Conservation (phyloP, 495 filamentous ascomycete species). For the Parathielavia hyrcaniae region DNA sequence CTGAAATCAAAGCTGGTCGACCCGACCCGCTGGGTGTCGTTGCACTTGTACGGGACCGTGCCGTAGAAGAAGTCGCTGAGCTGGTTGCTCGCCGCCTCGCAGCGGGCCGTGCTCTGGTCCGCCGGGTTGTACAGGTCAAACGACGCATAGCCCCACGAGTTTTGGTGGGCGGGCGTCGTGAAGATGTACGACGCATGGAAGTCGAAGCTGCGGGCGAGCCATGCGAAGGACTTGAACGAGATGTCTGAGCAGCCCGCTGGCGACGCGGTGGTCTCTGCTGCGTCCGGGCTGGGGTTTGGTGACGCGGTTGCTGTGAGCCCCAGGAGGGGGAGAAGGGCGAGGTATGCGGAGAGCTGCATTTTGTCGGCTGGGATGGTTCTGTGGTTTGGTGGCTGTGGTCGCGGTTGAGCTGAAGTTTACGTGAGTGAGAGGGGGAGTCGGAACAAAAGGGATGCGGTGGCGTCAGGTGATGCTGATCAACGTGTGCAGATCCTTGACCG, state of each 20-base stretch:
- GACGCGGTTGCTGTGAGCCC: conserved; percentile 9
- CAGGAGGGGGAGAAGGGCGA: conserved; percentile 12
- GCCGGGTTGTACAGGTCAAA: conserved; percentile 44
- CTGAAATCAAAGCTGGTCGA: conserved; percentile 35
- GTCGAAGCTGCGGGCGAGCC: conserved; percentile 33
- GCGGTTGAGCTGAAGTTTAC: not conserved
- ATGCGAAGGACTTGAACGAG: conserved; percentile 34
- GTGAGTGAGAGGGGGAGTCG: not conserved
- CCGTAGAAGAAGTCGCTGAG: conserved; percentile 45
- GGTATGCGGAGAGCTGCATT: conserved; percentile 4
- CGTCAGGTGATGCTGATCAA: conserved; percentile 3
- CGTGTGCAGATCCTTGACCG: conserved; percentile 5
- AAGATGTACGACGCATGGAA: conserved; percentile 40
- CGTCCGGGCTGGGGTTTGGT: not conserved
- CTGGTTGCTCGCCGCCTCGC: conserved; percentile 37
- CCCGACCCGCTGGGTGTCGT: conserved; percentile 4
- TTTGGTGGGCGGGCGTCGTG: conserved; percentile 43
- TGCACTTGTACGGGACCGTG: conserved; percentile 35
- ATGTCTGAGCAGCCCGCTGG: conserved; percentile 26
- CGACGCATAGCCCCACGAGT: conserved; percentile 36
- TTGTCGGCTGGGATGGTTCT: not conserved
- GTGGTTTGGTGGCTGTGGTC: not conserved
- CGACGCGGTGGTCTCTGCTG: not conserved
- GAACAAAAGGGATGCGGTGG: not conserved
- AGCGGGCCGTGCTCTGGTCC: conserved; percentile 25